These are phyloP conservation scores for Leavenworthia alabamica DNA, from an alignment of 345 rosid species.

Conservation along the genomic window DNA sequence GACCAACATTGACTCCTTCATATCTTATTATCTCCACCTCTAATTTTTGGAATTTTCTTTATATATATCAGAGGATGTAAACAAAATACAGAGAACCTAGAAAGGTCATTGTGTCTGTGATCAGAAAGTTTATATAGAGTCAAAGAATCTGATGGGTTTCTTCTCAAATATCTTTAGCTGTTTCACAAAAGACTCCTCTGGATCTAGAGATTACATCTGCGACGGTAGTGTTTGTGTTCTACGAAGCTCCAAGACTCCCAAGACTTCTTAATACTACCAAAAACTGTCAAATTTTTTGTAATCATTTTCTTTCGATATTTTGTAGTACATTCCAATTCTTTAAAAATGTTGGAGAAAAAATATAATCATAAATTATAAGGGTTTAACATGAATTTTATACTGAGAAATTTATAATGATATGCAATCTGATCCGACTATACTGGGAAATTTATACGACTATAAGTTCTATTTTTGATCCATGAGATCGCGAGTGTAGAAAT, in stretches of 20 bases:
- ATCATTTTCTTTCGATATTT: background rate
- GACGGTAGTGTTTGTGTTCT: slow-evolving; percentile 29
- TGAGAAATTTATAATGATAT: background rate
- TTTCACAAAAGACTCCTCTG: slow-evolving; percentile 18
- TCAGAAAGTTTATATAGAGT: background rate
- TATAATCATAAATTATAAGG: background rate
- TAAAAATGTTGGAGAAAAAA: background rate
- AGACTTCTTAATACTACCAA: slow-evolving; percentile 4
- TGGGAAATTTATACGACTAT: background rate
- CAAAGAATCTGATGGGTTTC: slow-evolving; percentile 19
- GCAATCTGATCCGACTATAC: background rate
- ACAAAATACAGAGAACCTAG: background rate
- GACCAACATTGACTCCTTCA: slow-evolving; percentile 19
- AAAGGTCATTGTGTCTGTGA: slow-evolving; percentile 2
- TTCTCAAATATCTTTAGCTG: slow-evolving; percentile 25
- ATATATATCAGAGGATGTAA: slow-evolving; percentile 8
- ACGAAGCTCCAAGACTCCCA: slow-evolving; percentile 9
- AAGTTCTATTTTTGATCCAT: background rate
- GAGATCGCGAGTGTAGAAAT: background rate
- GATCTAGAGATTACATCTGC: slow-evolving; percentile 23
- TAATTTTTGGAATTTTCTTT: background rate
- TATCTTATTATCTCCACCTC: background rate
- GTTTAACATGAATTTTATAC: background rate
- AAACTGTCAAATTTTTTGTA: background rate
- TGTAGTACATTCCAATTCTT: background rate